Evolutionary conservation across 2,329 filamentous ascomycete species (phyloP).

Genomic region (Cyphellophora attinorum): DNA sequence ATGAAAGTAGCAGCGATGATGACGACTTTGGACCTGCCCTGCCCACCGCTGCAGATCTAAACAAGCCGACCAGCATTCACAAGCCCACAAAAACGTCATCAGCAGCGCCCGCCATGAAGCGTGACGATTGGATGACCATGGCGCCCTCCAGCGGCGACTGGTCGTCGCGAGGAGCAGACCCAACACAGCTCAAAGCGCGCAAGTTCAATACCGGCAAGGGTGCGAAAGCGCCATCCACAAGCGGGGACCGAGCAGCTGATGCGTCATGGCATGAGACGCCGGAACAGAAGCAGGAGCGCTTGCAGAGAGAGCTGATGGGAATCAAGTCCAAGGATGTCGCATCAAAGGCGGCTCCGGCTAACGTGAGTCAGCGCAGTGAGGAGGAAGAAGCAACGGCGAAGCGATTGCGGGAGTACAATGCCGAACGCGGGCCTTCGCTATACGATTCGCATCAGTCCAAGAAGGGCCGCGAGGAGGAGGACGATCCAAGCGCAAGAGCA

Average conservation of each 20-base stretch:
- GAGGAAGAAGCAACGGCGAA: constrained; percentile 36
- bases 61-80: constrained; percentile 15
- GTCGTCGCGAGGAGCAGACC: constrained; percentile 61
- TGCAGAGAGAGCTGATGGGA: constrained; percentile 76
- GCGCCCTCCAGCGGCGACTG: constrained; percentile 49
- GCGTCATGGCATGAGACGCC: constrained; percentile 87
- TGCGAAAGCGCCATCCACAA: constrained; percentile 33
- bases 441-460: constrained; percentile 48
- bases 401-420: constrained; percentile 51
- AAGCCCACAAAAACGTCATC: constrained; percentile 22
- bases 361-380: constrained; percentile 12
- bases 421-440: constrained; percentile 48
- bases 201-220: constrained; percentile 69
- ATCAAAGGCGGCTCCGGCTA: constrained; percentile 8
- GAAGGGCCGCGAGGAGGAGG: constrained; percentile 53
- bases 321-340: constrained; percentile 32
- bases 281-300: constrained; percentile 70
- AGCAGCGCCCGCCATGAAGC: constrained; percentile 36
- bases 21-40: constrained; percentile 33
- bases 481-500: constrained; percentile 79
- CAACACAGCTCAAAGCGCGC: constrained; percentile 70
- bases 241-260: constrained; percentile 34
- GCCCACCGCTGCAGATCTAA: constrained; percentile 21
- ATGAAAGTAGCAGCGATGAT: constrained; percentile 26
- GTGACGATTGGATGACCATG: constrained; percentile 79